Base-by-base conservation (phyloP, 2,329 filamentous ascomycete genomes). In the Stachybotrys chartarum region DNA sequence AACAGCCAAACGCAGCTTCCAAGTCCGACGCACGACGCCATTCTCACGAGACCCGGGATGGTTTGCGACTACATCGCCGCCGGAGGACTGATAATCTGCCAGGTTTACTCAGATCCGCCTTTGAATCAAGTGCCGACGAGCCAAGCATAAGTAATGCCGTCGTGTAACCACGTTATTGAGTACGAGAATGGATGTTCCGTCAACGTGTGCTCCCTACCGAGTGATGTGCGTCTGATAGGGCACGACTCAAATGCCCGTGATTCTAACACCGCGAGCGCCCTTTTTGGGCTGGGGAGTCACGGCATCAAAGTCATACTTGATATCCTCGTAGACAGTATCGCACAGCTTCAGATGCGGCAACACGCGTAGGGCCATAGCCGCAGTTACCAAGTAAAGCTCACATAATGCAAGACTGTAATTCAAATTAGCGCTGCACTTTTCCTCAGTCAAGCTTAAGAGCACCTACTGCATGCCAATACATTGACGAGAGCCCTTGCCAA, bases 391-490 rank as follows among this genome's bases (percentile, higher is more conserved):
- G 18, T 60, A 63, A 0, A 63, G 30, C 17, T 63, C 60, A 30
- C 60, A 63, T 5, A 58, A 61, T 1, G 61, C 61, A 0, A 63
- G 58, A 30, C 61, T 63, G 30, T 6, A 2, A 1, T 7, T 16
- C 1, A 7, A 5, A 30, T 59, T 47, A 62, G 18, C 1, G 16
- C 5, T n/a, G n/a, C 5, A 5, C 10, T 0, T 5, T n/a, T 0
- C 1, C 1, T 1, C 2, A 4, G 4, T 24, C 24, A 24, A 7
- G 1, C 10, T 42, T 11, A 44, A 6, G 30, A 51, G 30, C 14
- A 47, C 61, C 54, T 44, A 61, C 61, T 63, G 60, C 46, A 63
- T 60, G 10, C 61, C 61, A 24, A 62, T 54, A 6, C 61, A 63
- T n/a, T 60, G 57, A 8, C 61, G 61, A 14, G 58, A 61, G 1